phyloP scores from a whole-genome alignment of 2,329 filamentous ascomycete species.

The Pestalotiopsis sp. region DNA sequence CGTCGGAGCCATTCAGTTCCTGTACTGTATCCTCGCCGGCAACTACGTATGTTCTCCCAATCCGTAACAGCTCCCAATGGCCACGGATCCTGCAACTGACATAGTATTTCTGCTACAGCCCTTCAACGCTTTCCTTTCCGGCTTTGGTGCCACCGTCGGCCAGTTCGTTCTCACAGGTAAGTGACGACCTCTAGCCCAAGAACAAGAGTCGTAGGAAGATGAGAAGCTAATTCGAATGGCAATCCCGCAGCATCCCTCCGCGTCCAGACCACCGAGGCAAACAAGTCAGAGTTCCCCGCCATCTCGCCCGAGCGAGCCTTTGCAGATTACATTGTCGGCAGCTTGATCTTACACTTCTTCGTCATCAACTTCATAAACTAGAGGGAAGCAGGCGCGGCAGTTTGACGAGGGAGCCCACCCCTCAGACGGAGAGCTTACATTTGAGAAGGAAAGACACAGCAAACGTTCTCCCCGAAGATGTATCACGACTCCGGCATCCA shows the following conservation, averaged over 20 bases:
- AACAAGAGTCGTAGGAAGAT: too few relatives aligned
- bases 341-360: slow-evolving; percentile 96
- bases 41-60: slow-evolving; percentile 76
- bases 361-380: slow-evolving; percentile 99
- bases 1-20: slow-evolving; percentile 88
- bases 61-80: background rate
- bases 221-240: slow-evolving; percentile 14
- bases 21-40: slow-evolving; percentile 88
- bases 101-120: slow-evolving; percentile 58
- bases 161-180: slow-evolving; percentile 94
- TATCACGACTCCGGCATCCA: background rate
- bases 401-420: background rate
- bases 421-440: background rate
- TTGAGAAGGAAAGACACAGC: background rate
- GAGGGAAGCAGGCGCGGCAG: slow-evolving; percentile 24
- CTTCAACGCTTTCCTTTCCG: slow-evolving; percentile 97
- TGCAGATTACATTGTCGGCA: slow-evolving; percentile 94
- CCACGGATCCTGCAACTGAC: background rate
- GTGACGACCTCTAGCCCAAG: slow-evolving; percentile 26
- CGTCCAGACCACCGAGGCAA: slow-evolving; percentile 87
- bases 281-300: slow-evolving; percentile 75
- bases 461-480: background rate
- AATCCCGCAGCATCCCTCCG: slow-evolving; percentile 66
- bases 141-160: slow-evolving; percentile 91
- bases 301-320: slow-evolving; percentile 90